These are phyloP conservation scores for Erigeron canadensis DNA, from an alignment of 129 eudicot genomes.

Conservation along the genomic window DNA sequence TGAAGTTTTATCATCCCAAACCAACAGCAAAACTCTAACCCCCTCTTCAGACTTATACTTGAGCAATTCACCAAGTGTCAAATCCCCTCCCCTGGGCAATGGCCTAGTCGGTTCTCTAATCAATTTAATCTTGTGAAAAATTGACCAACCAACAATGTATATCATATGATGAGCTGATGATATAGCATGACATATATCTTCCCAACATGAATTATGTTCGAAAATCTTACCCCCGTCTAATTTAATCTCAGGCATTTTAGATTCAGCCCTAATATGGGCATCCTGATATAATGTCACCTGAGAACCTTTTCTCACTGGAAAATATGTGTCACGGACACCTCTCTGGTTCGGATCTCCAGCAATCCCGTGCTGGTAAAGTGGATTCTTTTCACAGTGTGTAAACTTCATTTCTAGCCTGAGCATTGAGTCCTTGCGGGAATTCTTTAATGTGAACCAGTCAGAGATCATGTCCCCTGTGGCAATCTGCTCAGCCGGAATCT, in stretches of 20 bases:
- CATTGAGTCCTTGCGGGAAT: constrained; percentile 55
- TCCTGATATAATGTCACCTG: constrained; percentile 80
- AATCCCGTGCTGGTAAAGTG: constrained; percentile 44
- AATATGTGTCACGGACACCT: constrained; percentile 63
- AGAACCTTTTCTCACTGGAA: constrained; percentile 75
- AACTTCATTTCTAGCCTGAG: constrained; percentile 53
- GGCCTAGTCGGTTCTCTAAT: constrained; percentile 70
- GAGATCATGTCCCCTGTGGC: constrained; percentile 45
- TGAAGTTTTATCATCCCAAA: constrained; percentile 97
- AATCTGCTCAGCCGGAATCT: constrained; percentile 46
- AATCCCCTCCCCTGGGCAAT: constrained; percentile 67
- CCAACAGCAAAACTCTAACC: constrained; percentile 74
- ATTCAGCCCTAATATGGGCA: constrained; percentile 53
- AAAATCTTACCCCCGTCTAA: constrained; percentile 53
- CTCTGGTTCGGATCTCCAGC: constrained; percentile 49
- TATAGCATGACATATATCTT: constrained; percentile 82
- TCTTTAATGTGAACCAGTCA: constrained; percentile 58
- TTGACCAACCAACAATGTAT: constrained; percentile 83
- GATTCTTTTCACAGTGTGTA: constrained; percentile 48
- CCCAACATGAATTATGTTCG: constrained; percentile 71
- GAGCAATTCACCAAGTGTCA: constrained; percentile 78
- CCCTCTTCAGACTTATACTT: constrained; percentile 94
- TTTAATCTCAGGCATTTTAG: constrained; percentile 52
- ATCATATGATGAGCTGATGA: constrained; percentile 82
- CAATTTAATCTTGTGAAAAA: constrained; percentile 64